Percentiles rank a stretch among this genome's conserved stretches.
Conservation (phyloP, 1,139 yeast genomes). For the Hyphopichia wangnamkhiaoensis region DNA sequence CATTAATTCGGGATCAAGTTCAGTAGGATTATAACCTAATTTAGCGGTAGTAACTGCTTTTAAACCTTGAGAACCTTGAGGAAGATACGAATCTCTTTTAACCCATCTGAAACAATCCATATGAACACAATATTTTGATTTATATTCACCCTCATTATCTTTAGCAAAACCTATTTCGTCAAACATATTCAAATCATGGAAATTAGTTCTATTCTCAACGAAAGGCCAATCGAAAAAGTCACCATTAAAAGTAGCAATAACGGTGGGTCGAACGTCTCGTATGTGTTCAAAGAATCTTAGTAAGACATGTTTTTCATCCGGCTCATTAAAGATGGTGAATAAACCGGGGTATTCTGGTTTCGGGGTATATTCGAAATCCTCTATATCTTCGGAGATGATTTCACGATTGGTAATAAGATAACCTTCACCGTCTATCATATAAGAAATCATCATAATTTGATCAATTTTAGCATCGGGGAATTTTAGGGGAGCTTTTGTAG, state of each 20-base stretch:
- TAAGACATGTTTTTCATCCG: conserved; percentile 75
- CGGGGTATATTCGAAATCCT: conserved; percentile 97
- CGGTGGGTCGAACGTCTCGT: conserved; percentile 86
- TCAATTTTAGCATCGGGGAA: conserved; percentile 94
- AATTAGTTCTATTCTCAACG: conserved; percentile 81
- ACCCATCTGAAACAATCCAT: conserved; percentile 99
- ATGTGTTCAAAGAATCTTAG: conserved; percentile 86
- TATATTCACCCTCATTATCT: conserved; percentile 89
- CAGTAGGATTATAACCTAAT: conserved; percentile 94
- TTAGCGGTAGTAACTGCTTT: conserved; percentile 97
- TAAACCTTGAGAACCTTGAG: conserved; percentile 98
- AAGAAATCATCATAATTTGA: conserved; percentile 98
- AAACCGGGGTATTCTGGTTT: conserved; percentile 92
- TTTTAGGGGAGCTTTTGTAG: conserved; percentile 93
- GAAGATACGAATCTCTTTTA: conserved; percentile 95
- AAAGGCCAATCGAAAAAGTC: conserved; percentile 99
- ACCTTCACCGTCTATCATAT: conserved; percentile 99
- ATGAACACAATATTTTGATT: conserved; percentile 89
- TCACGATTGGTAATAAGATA: conserved; percentile 91
- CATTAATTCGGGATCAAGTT: conserved; percentile 96
- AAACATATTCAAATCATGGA: conserved; percentile 85
- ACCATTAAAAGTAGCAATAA: conserved; percentile 96
- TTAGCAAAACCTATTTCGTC: conserved; percentile 93
- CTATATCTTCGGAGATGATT: conserved; percentile 90
- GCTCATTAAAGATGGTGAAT: conserved; percentile 88